phyloP scores from a whole-genome alignment of 2,329 filamentous ascomycete genomes.

The Aureobasidium leucospermi region DNA sequence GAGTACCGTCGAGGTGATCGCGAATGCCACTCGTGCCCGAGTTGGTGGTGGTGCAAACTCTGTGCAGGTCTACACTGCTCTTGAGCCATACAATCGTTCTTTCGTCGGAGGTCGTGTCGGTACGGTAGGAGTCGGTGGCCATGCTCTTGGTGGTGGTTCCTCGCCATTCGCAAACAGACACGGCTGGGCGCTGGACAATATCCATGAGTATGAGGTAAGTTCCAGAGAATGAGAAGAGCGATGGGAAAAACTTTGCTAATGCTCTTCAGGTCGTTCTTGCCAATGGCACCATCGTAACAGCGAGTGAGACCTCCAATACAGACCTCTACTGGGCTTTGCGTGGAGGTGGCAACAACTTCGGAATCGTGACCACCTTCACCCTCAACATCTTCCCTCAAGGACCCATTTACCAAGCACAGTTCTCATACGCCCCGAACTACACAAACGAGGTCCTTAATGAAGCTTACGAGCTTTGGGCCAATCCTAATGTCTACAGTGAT shows the following conservation, averaged over 20 bases:
- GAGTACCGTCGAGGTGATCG: background rate
- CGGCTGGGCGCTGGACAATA: constrained; percentile 42
- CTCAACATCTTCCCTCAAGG: background rate
- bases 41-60: constrained; percentile 41
- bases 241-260: too few species aligned
- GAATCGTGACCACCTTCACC: constrained; percentile 23
- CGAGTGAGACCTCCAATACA: constrained; percentile 16
- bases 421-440: too few species aligned
- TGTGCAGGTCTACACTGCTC: constrained; percentile 34
- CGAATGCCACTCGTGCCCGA: background rate
- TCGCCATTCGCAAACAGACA: constrained; percentile 40
- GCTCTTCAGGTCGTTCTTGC: constrained; percentile 19
- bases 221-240: too few species aligned
- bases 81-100: constrained; percentile 34
- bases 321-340: constrained; percentile 25
- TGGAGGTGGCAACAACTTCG: constrained; percentile 19
- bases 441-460: too few species aligned
- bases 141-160: constrained; percentile 41
- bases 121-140: constrained; percentile 39
- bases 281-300: constrained; percentile 19
- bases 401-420: too few species aligned
- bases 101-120: constrained; percentile 40
- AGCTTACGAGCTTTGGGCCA: too few species aligned
- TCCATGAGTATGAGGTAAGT: constrained; percentile 17
- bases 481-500: too few species aligned